These are phyloP conservation scores for Urtica urens DNA, from an alignment of 306 rosid genomes.

Conservation along the genomic window DNA sequence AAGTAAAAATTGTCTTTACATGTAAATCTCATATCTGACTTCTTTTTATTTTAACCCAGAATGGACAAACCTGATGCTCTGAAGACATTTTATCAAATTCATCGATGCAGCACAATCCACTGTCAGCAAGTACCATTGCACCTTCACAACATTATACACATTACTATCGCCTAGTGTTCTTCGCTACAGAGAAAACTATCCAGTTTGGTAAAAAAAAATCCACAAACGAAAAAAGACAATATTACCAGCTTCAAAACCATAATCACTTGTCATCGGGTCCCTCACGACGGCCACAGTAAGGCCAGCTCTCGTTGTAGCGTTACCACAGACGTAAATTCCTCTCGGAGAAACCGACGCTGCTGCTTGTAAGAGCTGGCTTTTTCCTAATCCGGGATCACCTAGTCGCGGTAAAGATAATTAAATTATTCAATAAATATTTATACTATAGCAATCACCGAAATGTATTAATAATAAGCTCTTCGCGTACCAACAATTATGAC, in stretches of 20 bases:
- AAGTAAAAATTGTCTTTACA: slow-evolving; percentile 12
- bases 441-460: neutral
- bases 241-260: slow-evolving; percentile 90
- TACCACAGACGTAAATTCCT: slow-evolving; percentile 93
- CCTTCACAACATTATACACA: slow-evolving; percentile 32
- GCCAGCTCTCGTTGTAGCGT: slow-evolving; percentile 89
- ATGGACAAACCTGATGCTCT: slow-evolving; percentile 86
- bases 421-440: no score
- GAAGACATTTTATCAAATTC: slow-evolving; percentile 89
- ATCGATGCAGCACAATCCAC: slow-evolving; percentile 92
- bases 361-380: slow-evolving; percentile 91
- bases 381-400: slow-evolving; percentile 97
- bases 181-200: no score
- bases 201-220: neutral
- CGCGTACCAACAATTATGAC: slow-evolving; percentile 79
- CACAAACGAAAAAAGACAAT: neutral
- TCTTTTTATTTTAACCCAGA: slow-evolving; percentile 14
- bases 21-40: no score
- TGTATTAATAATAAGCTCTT: slow-evolving; percentile 1
- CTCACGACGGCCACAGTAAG: slow-evolving; percentile 90
- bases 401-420: neutral
- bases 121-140: slow-evolving; percentile 92
- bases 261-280: slow-evolving; percentile 81
- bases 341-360: slow-evolving; percentile 86
- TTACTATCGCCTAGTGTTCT: no score